Evolutionary conservation across 495 filamentous ascomycete genomes (phyloP).

Genomic region (Articulospora tetracladia): DNA sequence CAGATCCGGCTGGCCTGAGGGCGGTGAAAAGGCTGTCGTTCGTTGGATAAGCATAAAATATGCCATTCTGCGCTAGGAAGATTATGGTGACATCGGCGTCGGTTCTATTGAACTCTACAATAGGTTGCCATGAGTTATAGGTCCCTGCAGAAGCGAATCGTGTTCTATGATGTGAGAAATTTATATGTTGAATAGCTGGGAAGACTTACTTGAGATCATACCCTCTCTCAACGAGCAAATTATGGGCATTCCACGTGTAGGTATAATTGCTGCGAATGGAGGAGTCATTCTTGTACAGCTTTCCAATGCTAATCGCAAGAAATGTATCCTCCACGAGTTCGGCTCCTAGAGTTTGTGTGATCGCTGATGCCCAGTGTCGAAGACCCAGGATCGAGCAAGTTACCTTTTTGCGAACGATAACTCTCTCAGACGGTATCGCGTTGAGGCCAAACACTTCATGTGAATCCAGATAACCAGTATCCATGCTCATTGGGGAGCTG

Average conservation of each 20-base stretch:
- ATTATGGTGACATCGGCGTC: conserved; percentile 32
- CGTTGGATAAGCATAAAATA: conserved; percentile 24
- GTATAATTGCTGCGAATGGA: background rate
- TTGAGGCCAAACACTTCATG: conserved; percentile 31
- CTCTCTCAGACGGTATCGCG: conserved; percentile 20
- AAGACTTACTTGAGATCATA: conserved; percentile 16
- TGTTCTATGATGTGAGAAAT: background rate
- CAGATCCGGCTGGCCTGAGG: background rate
- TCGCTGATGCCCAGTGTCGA: background rate
- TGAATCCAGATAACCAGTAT: conserved; percentile 31
- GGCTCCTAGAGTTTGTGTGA: background rate
- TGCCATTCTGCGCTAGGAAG: conserved; percentile 27
- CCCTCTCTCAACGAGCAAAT: background rate
- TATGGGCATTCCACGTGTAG: conserved; percentile 6
- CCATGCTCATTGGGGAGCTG: conserved; percentile 26
- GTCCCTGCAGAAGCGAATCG: background rate
- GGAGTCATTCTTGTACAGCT: background rate
- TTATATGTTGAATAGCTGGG: background rate
- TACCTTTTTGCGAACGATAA: conserved; percentile 28
- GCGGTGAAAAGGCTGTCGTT: conserved; percentile 27
- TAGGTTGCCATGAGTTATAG: conserved; percentile 5
- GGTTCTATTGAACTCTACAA: conserved; percentile 27
- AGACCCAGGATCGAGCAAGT: conserved; percentile 26
- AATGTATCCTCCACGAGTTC: background rate
- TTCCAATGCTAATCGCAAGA: too few species aligned